A percentile compares a stretch with the other conserved stretches of the same genome.
Evolutionary conservation across 2,329 filamentous ascomycete species (phyloP).

Genomic region (Cylindrodendrum hubeiense): DNA sequence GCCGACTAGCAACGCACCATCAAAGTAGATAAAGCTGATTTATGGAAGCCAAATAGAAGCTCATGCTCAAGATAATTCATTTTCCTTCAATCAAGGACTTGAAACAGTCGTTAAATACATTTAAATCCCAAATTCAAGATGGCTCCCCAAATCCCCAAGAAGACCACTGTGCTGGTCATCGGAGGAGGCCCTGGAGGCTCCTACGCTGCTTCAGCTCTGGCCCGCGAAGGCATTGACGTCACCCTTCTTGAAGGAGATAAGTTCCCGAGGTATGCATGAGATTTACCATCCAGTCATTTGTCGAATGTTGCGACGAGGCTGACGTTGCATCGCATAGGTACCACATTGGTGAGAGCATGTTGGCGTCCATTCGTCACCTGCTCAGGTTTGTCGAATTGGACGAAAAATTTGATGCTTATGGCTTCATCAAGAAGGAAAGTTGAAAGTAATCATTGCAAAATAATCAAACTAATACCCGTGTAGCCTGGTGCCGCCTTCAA

Average conservation of each 20-base stretch:
- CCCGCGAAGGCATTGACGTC: constrained; percentile 19
- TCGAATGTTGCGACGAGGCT: not conserved
- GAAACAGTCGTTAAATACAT: not conserved
- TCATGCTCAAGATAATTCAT: too few relatives aligned
- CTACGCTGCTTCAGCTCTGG: constrained; percentile 19
- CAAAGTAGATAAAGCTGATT: constrained; percentile 18
- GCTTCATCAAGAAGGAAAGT: constrained; percentile 55
- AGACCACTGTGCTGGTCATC: constrained; percentile 20
- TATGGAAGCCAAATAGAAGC: too few relatives aligned
- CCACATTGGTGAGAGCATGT: constrained; percentile 54
- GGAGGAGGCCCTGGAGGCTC: constrained; percentile 22
- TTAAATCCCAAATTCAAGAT: constrained; percentile 7
- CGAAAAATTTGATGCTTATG: constrained; percentile 52
- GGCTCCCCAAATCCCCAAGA: constrained; percentile 24
- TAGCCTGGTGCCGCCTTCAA: constrained; percentile 54
- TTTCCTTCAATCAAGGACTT: too few relatives aligned
- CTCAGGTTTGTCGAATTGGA: constrained; percentile 59
- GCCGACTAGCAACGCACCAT: constrained; percentile 6
- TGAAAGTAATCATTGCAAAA: not conserved
- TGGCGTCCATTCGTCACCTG: constrained; percentile 55
- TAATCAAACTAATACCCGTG: not conserved
- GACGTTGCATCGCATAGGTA: constrained; percentile 42
- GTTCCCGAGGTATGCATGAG: constrained; percentile 24
- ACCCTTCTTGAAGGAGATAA: constrained; percentile 19
- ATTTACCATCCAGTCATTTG: not conserved